Evolutionary conservation across 31 red algal species (phyloP).

Genomic region (Asparagopsis taxiformis): DNA sequence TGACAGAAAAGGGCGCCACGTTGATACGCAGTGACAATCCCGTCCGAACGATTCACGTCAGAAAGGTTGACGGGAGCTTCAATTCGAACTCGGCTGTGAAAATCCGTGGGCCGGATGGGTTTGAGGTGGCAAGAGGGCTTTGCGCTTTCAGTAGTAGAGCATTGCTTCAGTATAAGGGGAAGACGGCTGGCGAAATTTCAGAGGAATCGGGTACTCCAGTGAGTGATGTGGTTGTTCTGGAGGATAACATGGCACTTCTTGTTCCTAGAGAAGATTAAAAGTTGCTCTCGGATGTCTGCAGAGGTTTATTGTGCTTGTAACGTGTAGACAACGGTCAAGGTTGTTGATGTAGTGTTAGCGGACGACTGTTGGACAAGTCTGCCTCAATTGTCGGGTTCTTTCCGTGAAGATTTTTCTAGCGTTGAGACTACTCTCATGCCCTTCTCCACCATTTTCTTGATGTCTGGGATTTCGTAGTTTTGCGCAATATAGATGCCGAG

Average conservation of each 20-base stretch:
- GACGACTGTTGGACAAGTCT: no score
- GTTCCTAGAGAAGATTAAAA: constrained; percentile 14
- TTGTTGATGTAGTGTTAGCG: no score
- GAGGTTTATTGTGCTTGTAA: not conserved
- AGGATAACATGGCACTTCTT: constrained; percentile 56
- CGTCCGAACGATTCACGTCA: constrained; percentile 58
- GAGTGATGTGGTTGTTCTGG: constrained; percentile 32
- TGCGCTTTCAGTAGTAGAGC: constrained; percentile 69
- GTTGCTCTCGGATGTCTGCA: not conserved
- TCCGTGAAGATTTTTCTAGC: constrained; percentile 53
- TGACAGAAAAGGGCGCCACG: constrained; percentile 49
- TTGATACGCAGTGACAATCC: constrained; percentile 47
- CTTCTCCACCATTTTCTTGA: constrained; percentile 45
- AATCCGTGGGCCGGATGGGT: constrained; percentile 31
- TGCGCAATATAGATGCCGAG: constrained; percentile 67
- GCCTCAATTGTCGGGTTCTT: constrained; percentile 31
- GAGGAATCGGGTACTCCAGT: constrained; percentile 26
- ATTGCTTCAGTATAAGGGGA: constrained; percentile 53
- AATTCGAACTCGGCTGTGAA: constrained; percentile 62
- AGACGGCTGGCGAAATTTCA: constrained; percentile 42
- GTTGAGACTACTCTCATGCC: constrained; percentile 27
- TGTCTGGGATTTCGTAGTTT: constrained; percentile 70
- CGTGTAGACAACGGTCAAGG: no score
- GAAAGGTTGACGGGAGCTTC: constrained; percentile 58
- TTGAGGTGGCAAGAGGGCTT: constrained; percentile 83